These are phyloP conservation scores for Paramicrosporidium saccamoebae DNA, from an alignment of 371 early-diverging fungal genomes.

Conservation along the genomic window DNA sequence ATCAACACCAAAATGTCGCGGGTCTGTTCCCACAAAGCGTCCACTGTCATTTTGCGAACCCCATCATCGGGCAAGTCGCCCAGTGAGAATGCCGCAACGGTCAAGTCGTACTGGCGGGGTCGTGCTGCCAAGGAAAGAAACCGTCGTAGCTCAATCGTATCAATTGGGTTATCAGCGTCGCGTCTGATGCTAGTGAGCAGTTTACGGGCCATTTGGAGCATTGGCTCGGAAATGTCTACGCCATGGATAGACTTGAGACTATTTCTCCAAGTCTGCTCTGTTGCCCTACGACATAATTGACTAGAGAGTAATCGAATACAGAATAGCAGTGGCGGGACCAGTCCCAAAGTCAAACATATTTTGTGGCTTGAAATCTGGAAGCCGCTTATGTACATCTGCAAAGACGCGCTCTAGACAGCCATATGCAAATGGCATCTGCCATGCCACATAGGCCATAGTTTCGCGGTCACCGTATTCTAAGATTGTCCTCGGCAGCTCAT, in stretches of 20 bases:
- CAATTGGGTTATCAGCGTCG: background rate
- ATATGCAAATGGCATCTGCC: conserved; percentile 22
- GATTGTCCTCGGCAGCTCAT: conserved; percentile 13
- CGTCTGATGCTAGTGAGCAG: conserved; percentile 1
- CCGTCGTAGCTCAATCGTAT: conserved; percentile 13
- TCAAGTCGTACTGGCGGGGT: conserved; percentile 19
- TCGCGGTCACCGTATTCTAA: conserved; percentile 36
- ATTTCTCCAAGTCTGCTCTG: conserved; percentile 14
- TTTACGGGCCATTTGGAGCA: conserved; percentile 27
- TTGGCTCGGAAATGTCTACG: conserved; percentile 39
- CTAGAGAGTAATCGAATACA: conserved; percentile 8
- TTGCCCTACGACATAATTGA: conserved; percentile 14
- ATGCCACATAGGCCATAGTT: conserved; percentile 30
- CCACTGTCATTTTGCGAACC: conserved; percentile 19
- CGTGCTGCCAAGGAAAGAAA: conserved; percentile 15
- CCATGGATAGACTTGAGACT: conserved; percentile 14
- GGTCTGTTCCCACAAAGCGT: conserved; percentile 38
- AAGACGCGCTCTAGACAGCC: conserved; percentile 27
- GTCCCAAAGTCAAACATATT: conserved; percentile 45
- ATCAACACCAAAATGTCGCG: conserved; percentile 37
- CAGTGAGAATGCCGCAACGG: conserved; percentile 30
- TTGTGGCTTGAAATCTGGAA: conserved; percentile 19
- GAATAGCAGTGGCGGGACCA: conserved; percentile 54
- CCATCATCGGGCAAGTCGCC: conserved; percentile 27
- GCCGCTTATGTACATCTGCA: conserved; percentile 14